Base-by-base conservation (phyloP, 805 yeast species). In the Yarrowia sp. region DNA sequence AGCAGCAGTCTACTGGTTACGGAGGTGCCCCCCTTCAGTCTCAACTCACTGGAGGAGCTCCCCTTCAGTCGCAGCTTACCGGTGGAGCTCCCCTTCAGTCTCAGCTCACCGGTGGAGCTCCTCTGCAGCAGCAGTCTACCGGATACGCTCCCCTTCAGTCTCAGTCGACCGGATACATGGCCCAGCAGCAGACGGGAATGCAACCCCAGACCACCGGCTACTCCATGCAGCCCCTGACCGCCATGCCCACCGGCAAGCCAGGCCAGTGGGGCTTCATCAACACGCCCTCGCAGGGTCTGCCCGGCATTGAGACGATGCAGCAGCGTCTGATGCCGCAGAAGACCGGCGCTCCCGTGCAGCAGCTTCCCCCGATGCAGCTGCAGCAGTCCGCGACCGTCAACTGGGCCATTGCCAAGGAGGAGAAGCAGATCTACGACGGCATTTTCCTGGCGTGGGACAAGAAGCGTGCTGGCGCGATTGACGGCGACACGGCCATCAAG, bases 401-500 rank as follows among this genome's bases (percentile, higher is more conserved):
- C 9, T 85, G 89, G 88, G 88, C 91, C 22, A 90, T 93, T 67
- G 85, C 96, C 55, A 87, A 88, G 68, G 90, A 89, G 68, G 98
- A 93, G 71, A 92, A 90, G 71, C 80, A 80, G 62, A 84, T 90
- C 63, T 93, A 92, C 75, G 96, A 88, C 69, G 88, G 86, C 55
- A 89, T 93, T 63, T 93, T 94, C 76, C 81, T 80, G 62, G 91
- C 94, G 39, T 93, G 96, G 90, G 97, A 92, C 70, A 77, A 83
- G 14, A 69, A 77, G 39, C 80, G 80, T 49, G 76, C 77, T 44
- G 98, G 98, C 0, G 83, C 74, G 65, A 78, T 93, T 64, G 87
- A 85, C 63, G 96, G 97, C 14, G 82, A 83, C 24, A 84, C 86
- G 12, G 97, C 97, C 1, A 88, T 93, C 59, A 84, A 84, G 62